These are phyloP conservation scores for Kazachstania sp. DNA, from an alignment of 1,139 yeast species.

Conservation along the genomic window DNA sequence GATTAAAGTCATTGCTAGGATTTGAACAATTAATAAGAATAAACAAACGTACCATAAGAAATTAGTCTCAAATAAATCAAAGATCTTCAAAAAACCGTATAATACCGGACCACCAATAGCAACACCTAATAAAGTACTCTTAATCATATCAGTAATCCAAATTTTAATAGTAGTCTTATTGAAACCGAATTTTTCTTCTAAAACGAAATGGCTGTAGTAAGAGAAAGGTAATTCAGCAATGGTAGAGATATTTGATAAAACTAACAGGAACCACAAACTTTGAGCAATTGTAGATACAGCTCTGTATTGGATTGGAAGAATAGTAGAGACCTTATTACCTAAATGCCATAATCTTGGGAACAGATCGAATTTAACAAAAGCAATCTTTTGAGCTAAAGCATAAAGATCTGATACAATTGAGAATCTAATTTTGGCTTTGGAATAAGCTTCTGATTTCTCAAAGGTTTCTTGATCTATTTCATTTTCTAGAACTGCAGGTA, in stretches of 20 bases:
- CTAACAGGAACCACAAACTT: constrained; percentile 55
- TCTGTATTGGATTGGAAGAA: constrained; percentile 31
- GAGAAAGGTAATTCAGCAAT: constrained; percentile 56
- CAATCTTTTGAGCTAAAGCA: constrained; percentile 48
- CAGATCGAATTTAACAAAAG: constrained; percentile 50
- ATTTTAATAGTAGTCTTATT: constrained; percentile 68
- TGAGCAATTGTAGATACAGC: constrained; percentile 54
- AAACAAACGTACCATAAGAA: constrained; percentile 74
- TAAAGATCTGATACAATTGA: constrained; percentile 49
- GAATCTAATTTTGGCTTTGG: constrained; percentile 73
- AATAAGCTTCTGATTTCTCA: constrained; percentile 68
- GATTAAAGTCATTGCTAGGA: constrained; percentile 60
- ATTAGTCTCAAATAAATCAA: constrained; percentile 68
- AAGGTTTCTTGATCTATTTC: constrained; percentile 68
- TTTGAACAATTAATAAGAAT: constrained; percentile 61
- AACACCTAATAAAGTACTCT: constrained; percentile 45
- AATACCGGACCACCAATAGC: constrained; percentile 65
- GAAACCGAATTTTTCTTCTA: constrained; percentile 90
- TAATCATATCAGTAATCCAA: constrained; percentile 66
- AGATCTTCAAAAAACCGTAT: constrained; percentile 69
- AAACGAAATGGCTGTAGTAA: constrained; percentile 72
- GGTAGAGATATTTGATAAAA: constrained; percentile 41
- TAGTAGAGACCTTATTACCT: constrained; percentile 36
- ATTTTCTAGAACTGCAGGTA: constrained; percentile 57
- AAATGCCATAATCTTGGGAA: constrained; percentile 62